Base-by-base conservation (phyloP, 148 eudicot genomes). In the Fagopyrum homotropicum region DNA sequence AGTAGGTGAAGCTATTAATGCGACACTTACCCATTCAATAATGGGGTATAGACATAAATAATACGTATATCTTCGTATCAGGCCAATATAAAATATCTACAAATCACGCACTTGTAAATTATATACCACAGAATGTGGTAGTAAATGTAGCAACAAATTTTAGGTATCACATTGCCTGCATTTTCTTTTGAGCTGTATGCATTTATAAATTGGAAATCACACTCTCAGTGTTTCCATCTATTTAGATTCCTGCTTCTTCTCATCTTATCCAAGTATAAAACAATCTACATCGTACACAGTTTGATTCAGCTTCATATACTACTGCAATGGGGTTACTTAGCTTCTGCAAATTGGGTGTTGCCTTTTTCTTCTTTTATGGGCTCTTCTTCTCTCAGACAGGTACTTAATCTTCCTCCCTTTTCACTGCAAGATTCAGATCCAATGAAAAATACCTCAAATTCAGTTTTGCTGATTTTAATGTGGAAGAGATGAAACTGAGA, bases 361-460 rank as follows among this genome's bases (percentile, higher is more conserved):
- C 75, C 52, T 72, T 72, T 19, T 12, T 40, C 75, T 72, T 72
- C 75, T 51, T 72, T 50, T 45, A 26, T 72, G 56, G 56, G 1
- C 43, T 14, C 30, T 72, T 57, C 56, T 48, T 72, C 59, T 49
- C 59, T 50, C 56, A 72, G 16, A 8, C 75, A 72, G 75, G 75
- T 72, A 47, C 43, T 17, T 46, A 5, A 8, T 16, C 73, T 46
- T 11, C 54, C 12, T 72, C n/a, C 6, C 22, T 29, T 4, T 14
- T 45, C 73, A 5, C 12, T 3, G 47, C 72, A 40, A 14, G n/a
- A 40, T 40, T 26, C 40, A 35, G 40, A 35, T 35, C 40, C 40
- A 35, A 35, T 35, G 40, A 35, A 35, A 35, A 35, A 35, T 35
- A 35, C 40, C 40, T 35, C 2, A 35, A 35, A 1, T 35, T 35